A percentile compares a stretch with the other conserved stretches of the same genome.
Conservation (phyloP, 108 stramenopile genomes). For the Bacterosira constricta region DNA sequence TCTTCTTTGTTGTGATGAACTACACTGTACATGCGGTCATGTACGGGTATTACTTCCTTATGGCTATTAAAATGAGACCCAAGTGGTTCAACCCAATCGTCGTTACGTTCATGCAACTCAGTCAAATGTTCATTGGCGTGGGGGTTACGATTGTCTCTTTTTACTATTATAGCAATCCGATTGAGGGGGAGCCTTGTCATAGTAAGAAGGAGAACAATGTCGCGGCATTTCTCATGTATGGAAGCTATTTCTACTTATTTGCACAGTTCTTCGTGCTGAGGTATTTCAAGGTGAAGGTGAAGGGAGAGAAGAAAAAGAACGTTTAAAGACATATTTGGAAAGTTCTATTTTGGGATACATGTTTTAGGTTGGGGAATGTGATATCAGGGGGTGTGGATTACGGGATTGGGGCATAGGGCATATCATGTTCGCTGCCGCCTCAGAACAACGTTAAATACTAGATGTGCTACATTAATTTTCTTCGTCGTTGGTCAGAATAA, state of each 20-base stretch:
- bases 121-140: slow-evolving; percentile 96
- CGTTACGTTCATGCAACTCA: slow-evolving; percentile 90
- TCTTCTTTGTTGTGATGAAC: slow-evolving; percentile 99
- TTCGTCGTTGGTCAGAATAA: too few species aligned
- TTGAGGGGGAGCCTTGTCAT: slow-evolving; percentile 47
- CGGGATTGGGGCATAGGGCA: too few species aligned
- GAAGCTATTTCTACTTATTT: slow-evolving; percentile 86
- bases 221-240: slow-evolving; percentile 92
- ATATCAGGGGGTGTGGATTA: too few species aligned
- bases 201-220: slow-evolving; percentile 81
- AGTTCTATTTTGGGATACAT: too few species aligned
- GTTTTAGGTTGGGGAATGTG: too few species aligned
- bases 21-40: slow-evolving; percentile 98
- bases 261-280: slow-evolving; percentile 87
- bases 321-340: slow-evolving; percentile 17
- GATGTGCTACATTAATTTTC: too few species aligned
- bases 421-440: too few species aligned
- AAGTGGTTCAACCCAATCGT: slow-evolving; percentile 87
- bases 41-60: slow-evolving; percentile 98
- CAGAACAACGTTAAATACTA: too few species aligned
- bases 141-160: slow-evolving; percentile 67
- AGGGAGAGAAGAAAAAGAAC: slow-evolving; percentile 48
- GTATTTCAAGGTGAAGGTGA: slow-evolving; percentile 66
- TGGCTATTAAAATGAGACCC: slow-evolving; percentile 80
- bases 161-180: slow-evolving; percentile 62